Evolutionary conservation across 2,329 filamentous ascomycete species (phyloP), one percentile per base, ranked within the genome.

Genomic region (Neofusicoccum umdonicola): DNA sequence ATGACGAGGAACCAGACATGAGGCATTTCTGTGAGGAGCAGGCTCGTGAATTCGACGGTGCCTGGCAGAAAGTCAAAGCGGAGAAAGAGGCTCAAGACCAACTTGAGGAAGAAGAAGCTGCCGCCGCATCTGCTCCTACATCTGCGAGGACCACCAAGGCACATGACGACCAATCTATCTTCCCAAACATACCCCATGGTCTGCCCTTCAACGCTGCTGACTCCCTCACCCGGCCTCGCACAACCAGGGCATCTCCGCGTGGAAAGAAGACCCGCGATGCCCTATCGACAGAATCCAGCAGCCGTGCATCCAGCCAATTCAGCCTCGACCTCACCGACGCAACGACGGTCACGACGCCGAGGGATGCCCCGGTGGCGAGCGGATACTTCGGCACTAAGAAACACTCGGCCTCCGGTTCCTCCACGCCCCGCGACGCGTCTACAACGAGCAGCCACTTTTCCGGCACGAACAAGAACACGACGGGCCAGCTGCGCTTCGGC

Each of bases 1-100:
- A 58, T 2, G 63, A 68, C 3, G 68, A 72, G 13, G 67, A 70
- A 0, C 35, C 52, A 3, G 63, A 58, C 9, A 47, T 51, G 13
- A 37, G 45, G 12, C 41, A 22, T 0, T 41, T 27, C 31, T 57
- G 22, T 15, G 51, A 48, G 1, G 51, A 41, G 17, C 34, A 57
- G 42, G 51, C 13, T 5, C 3, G 15, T 3, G 34, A 48, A 11
- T 57, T 17, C 11, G 62, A 47, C 27, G 6, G 12, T 11, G 13
- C 22, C 6, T 56, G 31, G 51, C 27, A 57, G 19, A 50, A 48
- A 3, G 8, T 37, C 12, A 48, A 31, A 9, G 41, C 27, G 8
- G 15, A n/a, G 17, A 31, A 31, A 31, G 27, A 31, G 6, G 27
- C 27, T 7, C 27, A 31, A 7, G 27, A 1, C 27, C 27, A 31